Conservation (phyloP, 2,329 filamentous ascomycete genomes). For the Elsinoe perseae region DNA sequence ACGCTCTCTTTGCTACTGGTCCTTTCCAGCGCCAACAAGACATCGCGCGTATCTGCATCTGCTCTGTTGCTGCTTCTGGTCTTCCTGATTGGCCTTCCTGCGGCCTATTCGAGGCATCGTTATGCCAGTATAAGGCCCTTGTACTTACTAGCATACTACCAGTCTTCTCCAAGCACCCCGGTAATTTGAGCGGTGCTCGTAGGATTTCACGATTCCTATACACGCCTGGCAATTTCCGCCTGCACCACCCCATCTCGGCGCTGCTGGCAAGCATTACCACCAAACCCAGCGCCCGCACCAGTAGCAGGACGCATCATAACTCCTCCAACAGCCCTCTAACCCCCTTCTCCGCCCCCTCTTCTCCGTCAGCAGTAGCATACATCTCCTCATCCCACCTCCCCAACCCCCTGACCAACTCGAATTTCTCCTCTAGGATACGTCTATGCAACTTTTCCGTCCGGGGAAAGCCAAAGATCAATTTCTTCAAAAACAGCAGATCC, state of each 20-base stretch:
- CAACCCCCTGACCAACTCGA: constrained; percentile 18
- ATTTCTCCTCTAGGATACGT: constrained; percentile 19
- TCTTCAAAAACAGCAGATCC: constrained; percentile 36
- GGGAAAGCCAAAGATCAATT: constrained; percentile 20
- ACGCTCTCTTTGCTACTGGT: too few species aligned
- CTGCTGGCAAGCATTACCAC: not conserved
- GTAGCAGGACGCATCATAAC: not conserved
- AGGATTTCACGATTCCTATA: too few species aligned
- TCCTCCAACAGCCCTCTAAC: constrained; percentile 7
- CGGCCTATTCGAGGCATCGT: too few species aligned
- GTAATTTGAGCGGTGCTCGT: too few species aligned
- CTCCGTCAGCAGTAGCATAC: not conserved
- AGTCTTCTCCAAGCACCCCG: too few species aligned
- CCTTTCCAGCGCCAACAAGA: too few species aligned
- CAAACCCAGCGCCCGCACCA: not conserved
- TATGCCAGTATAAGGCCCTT: too few species aligned
- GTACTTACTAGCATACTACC: too few species aligned
- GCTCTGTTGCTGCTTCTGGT: too few species aligned
- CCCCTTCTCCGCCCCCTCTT: not conserved
- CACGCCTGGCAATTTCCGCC: too few species aligned
- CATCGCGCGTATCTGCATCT: too few species aligned
- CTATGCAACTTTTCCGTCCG: constrained; percentile 16
- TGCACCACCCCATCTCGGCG: not conserved
- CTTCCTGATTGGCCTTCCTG: too few species aligned
- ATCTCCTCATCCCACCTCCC: not conserved